A percentile compares a stretch with the other conserved stretches of the same genome.
Evolutionary conservation across 1,284 basidiomycete species (phyloP).

Genomic region (Microbotryum saponariae): DNA sequence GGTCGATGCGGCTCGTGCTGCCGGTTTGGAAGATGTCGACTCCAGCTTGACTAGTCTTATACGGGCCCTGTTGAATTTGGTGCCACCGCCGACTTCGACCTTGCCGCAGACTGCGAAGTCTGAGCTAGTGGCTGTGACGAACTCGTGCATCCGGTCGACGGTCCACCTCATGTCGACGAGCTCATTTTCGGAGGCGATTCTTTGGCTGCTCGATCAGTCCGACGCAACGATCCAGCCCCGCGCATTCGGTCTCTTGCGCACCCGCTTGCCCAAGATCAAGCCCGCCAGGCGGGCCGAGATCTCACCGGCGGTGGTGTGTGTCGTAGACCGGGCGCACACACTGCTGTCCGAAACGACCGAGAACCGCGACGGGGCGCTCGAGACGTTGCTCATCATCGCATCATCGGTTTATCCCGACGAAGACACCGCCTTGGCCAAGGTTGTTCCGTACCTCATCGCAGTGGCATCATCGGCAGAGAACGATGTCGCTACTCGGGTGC

Average conservation of each 20-base stretch:
- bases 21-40: conserved; percentile 22
- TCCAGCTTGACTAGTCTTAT: conserved; percentile 23
- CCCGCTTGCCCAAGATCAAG: conserved; percentile 58
- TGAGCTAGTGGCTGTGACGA: conserved; percentile 30
- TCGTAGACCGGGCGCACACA: conserved; percentile 50
- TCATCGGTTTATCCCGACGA: conserved; percentile 56
- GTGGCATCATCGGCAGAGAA: conserved; percentile 44
- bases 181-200: conserved; percentile 49
- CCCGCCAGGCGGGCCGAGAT: conserved; percentile 53
- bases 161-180: conserved; percentile 50
- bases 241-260: conserved; percentile 51
- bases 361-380: conserved; percentile 35
- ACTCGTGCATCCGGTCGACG: conserved; percentile 38
- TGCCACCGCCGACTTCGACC: conserved; percentile 5
- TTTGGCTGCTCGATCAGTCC: conserved; percentile 36
- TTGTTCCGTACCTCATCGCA: conserved; percentile 54
- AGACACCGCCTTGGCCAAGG: conserved; percentile 54
- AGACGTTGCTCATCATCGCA: conserved; percentile 55
- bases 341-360: conserved; percentile 48
- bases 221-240: conserved; percentile 32
- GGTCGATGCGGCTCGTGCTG: conserved; percentile 27
- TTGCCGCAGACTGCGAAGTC: conserved; percentile 5
- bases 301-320: conserved; percentile 49
- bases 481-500: conserved; percentile 32
- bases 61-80: conserved; percentile 25